phyloP scores from a whole-genome alignment of 1,284 basidiomycete genomes.

The Boletus sp. region DNA sequence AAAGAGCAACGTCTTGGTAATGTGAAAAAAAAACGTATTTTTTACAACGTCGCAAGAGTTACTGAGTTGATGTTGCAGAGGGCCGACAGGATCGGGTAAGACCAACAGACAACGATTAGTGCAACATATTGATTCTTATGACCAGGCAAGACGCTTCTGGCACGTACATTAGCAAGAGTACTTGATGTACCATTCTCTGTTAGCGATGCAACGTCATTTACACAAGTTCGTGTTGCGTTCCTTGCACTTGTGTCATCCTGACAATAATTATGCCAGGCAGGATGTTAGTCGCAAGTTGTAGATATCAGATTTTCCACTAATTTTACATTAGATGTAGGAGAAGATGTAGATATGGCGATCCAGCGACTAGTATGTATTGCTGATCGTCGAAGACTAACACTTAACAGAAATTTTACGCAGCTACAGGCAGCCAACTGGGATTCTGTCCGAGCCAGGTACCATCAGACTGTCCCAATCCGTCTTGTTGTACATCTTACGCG shows the following conservation, averaged over 20 bases:
- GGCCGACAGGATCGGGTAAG: conserved; percentile 78
- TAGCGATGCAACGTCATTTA: conserved; percentile 82
- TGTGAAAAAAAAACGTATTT: conserved; percentile 41
- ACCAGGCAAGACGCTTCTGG: conserved; percentile 83
- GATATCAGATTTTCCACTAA: conserved; percentile 11
- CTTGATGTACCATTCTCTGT: conserved; percentile 91
- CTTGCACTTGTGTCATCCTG: conserved; percentile 9
- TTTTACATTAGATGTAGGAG: conserved; percentile 78
- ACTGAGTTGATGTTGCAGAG: conserved; percentile 43
- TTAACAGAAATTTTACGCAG: conserved; percentile 34
- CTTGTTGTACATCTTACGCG: conserved; percentile 4
- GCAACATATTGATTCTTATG: conserved; percentile 8
- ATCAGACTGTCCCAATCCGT: neutral
- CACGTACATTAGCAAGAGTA: conserved; percentile 79
- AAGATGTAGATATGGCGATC: conserved; percentile 90
- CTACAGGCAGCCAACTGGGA: conserved; percentile 87
- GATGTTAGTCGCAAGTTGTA: conserved; percentile 54
- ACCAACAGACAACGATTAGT: neutral
- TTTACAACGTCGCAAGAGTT: conserved; percentile 1
- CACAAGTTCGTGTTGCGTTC: conserved; percentile 52
- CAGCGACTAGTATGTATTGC: conserved; percentile 63
- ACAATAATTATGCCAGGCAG: conserved; percentile 50
- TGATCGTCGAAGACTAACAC: neutral
- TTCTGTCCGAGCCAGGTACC: conserved; percentile 71
- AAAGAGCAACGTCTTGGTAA: conserved; percentile 90